Evolutionary conservation across 2,329 filamentous ascomycete genomes (phyloP).

Genomic region (Fusarium pininemorale): DNA sequence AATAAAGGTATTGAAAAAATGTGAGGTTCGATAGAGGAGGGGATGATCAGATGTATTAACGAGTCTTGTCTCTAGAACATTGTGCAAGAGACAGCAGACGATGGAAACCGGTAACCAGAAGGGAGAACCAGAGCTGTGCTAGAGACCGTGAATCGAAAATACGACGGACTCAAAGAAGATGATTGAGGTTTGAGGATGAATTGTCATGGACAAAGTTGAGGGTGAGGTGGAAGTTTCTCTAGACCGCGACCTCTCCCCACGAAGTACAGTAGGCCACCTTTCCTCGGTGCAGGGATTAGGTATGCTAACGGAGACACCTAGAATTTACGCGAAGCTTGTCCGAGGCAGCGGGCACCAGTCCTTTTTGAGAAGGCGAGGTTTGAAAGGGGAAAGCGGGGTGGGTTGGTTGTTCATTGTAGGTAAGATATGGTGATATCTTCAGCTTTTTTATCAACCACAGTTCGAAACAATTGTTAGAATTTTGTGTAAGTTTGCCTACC

Average conservation of each 20-base stretch:
- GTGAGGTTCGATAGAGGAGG: conserved; percentile 29
- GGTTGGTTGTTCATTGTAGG: conserved; percentile 14
- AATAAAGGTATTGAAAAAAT: conserved; percentile 18
- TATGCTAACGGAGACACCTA: conserved; percentile 32
- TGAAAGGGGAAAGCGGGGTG: conserved; percentile 32
- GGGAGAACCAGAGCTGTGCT: conserved; percentile 52
- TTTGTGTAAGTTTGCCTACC: neutral
- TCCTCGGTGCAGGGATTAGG: conserved; percentile 35
- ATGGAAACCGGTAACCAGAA: conserved; percentile 52
- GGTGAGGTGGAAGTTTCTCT: conserved; percentile 56
- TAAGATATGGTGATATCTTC: conserved; percentile 5
- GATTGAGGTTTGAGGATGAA: conserved; percentile 38
- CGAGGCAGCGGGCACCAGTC: conserved; percentile 29
- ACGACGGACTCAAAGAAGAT: conserved; percentile 37
- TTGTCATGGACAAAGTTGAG: conserved; percentile 45
- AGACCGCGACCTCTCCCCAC: conserved; percentile 43
- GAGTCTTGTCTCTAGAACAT: conserved; percentile 52
- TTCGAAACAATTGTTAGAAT: neutral
- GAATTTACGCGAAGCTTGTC: conserved; percentile 45
- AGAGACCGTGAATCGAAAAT: conserved; percentile 43
- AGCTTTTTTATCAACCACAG: neutral
- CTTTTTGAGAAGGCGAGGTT: conserved; percentile 13
- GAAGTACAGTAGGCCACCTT: conserved; percentile 38
- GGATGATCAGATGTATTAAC: conserved; percentile 40
- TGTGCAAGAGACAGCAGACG: conserved; percentile 48